Evolutionary conservation across 2,329 filamentous ascomycete species (phyloP), one percentile per base, ranked within the genome.

Genomic region (Chalaropsis thielavioides): DNA sequence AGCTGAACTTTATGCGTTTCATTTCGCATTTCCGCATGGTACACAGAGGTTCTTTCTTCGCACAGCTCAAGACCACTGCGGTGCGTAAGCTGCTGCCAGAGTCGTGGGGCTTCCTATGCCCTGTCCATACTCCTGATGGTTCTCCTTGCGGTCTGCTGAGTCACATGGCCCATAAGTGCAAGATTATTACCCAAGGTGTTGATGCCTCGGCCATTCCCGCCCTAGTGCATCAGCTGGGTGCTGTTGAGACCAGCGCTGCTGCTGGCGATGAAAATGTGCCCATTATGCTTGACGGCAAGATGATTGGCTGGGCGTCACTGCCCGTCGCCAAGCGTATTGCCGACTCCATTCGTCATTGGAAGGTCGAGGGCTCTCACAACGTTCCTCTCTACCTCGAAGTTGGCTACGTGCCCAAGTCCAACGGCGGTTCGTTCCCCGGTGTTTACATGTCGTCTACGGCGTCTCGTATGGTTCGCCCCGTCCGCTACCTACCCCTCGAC

Each of bases 1-100:
- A 97, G 81, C 92, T 99, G 73, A 99, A 99, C 78, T 99, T 97
- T 74, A 85, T 95, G 72, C 90, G 94, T 71, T 99, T 97, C 78
- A 95, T 99, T 77, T 94, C 90, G 75, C 94, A 99, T 75, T 99
- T 99, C 82, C 88, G 94, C 70, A 96, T 96, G 91, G 90, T 99
- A 66, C 94, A 99, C 78, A 86, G 94, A 85, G 94, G 94, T 80
- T 94, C 90, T 73, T 99, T 99, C 82, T 99, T 99, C 74, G 94
- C 94, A 2, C 90, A 97, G 74, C 77, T 99, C 69, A 97, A 96
- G 77, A 99, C 94, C 0, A 99, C 94, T 0, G 94, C 94, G 0
- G 94, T 99, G 62, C 85, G 94, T 78, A 99, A 97, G 75, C 79
- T 99, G 70, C 78, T 97, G 22, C 94, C 94, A 1, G 94, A 99